Conservation (phyloP, 2,329 filamentous ascomycete genomes). For the Monosporascus sp. region DNA sequence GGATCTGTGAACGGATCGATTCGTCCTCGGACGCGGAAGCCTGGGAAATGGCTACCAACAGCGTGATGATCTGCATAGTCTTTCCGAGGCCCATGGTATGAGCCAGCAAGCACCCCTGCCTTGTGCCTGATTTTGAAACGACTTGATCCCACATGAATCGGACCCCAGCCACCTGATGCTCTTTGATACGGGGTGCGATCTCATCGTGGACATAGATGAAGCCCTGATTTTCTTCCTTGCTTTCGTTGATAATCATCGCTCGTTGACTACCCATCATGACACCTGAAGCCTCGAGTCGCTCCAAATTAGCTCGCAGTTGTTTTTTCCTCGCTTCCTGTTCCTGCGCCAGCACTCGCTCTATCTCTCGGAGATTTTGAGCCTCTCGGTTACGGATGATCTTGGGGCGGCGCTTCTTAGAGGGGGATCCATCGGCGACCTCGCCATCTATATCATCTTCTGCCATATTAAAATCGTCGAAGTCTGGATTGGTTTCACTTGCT, state of each 20-base stretch:
- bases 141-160: constrained; percentile 87
- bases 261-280: constrained; percentile 34
- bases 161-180: constrained; percentile 75
- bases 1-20: constrained; percentile 60
- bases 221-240: constrained; percentile 53
- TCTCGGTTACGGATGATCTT: constrained; percentile 40
- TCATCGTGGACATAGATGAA: constrained; percentile 59
- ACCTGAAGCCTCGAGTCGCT: constrained; percentile 38
- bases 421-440: constrained; percentile 21
- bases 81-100: constrained; percentile 93
- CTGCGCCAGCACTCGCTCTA: constrained; percentile 45
- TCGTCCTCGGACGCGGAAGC: constrained; percentile 55
- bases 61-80: constrained; percentile 83
- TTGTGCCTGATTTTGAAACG: constrained; percentile 50
- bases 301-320: constrained; percentile 34
- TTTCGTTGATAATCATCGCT: constrained; percentile 60
- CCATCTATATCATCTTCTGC: constrained; percentile 6
- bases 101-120: constrained; percentile 74
- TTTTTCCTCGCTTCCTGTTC: constrained; percentile 48
- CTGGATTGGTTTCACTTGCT: background rate
- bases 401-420: constrained; percentile 33
- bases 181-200: constrained; percentile 64
- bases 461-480: constrained; percentile 4
- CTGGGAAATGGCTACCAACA: constrained; percentile 70
- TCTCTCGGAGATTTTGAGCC: constrained; percentile 48